Percentiles rank a stretch among this genome's conserved stretches.
These are phyloP conservation scores for Tylopilus sp. DNA, from an alignment of 1,284 basidiomycete species.

Conservation along the genomic window DNA sequence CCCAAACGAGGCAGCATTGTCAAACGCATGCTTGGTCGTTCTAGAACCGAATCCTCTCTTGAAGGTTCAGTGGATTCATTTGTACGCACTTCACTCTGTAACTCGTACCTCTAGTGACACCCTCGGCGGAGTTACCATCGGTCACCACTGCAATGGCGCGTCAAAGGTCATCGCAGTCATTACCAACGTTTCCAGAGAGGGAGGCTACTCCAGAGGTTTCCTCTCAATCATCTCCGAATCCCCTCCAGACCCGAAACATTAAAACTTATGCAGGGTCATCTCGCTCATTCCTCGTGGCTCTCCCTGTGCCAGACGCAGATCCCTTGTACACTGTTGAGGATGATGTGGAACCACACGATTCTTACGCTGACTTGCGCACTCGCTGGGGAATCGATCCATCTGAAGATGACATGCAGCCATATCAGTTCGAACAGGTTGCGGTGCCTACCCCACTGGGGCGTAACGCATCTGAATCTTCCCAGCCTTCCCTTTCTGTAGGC, in stretches of 20 bases:
- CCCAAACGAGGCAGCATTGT: conserved; percentile 27
- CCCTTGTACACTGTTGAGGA: conserved; percentile 29
- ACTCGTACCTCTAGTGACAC: neutral
- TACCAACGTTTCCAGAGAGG: conserved; percentile 16
- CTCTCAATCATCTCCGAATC: conserved; percentile 26
- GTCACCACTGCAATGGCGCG: conserved; percentile 9
- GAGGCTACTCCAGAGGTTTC: conserved; percentile 14
- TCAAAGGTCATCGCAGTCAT: conserved; percentile 15
- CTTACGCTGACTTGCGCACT: conserved; percentile 61
- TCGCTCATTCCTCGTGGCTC: conserved; percentile 66
- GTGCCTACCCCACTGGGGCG: conserved; percentile 24
- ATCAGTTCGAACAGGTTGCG: conserved; percentile 11
- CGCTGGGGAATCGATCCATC: conserved; percentile 74
- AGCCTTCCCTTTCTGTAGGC: conserved; percentile 40
- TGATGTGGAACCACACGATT: conserved; percentile 57
- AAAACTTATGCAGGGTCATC: conserved; percentile 72
- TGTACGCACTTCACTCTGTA: neutral
- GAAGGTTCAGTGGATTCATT: conserved; percentile 19
- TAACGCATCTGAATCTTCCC: conserved; percentile 19
- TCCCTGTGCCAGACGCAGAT: conserved; percentile 39
- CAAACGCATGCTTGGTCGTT: conserved; percentile 46
- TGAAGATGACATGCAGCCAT: conserved; percentile 58
- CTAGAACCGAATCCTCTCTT: conserved; percentile 55
- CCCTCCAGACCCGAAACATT: conserved; percentile 36
- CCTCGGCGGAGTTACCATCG: neutral